Evolutionary conservation across 441 rosid genomes (phyloP), one percentile per base, ranked within the genome.

Genomic region (Caryocar brasiliense): DNA sequence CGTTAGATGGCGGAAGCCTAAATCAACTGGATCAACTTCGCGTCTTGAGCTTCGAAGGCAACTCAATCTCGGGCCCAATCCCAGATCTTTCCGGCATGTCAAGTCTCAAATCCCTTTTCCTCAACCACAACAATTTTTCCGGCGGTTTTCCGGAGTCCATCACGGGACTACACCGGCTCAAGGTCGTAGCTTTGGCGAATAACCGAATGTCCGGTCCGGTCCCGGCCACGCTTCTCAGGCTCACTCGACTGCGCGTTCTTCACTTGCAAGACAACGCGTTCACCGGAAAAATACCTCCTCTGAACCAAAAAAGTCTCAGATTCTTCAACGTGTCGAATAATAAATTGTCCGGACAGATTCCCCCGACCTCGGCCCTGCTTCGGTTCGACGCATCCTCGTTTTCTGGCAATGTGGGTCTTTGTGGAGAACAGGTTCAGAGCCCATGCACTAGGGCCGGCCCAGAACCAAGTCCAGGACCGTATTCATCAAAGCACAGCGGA

Each of bases 31-130:
- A 83, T 48, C 95, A 86, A 51, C 82, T 83, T 19, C 76, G 93
- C 6, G 88, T 86, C n/a, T 56, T 86, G 53, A 86, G 96, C 56
- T 78, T 91, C 77, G 86, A 91, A 58, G 74, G 81, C 1, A 91
- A 91, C 65, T 79, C 80, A 6, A 60, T 91, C 50, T 74, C 88
- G 1, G 98, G 98, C 7, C 62, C 59, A 63, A 72, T 84, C 55
- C 96, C 96, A 2, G 42, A 61, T 32, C 74, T 86, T 34, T 78
- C 83, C 0, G 76, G 77, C 29, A 72, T 91, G 1, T 35, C 61
- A 28, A 91, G 80, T 47, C 95, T 91, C 65, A 91, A 85, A 61
- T 76, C 86, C 18, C 64, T 91, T 40, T 83, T 46, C 48, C 82
- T 91, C 57, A 79, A 72, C 33, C 39, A 47, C 39, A 86, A 91